Percentiles rank a stretch among this genome's conserved stretches.
These are phyloP conservation scores for Phanerochaete sordida DNA, from an alignment of 768 basidiomycete species.

Conservation along the genomic window DNA sequence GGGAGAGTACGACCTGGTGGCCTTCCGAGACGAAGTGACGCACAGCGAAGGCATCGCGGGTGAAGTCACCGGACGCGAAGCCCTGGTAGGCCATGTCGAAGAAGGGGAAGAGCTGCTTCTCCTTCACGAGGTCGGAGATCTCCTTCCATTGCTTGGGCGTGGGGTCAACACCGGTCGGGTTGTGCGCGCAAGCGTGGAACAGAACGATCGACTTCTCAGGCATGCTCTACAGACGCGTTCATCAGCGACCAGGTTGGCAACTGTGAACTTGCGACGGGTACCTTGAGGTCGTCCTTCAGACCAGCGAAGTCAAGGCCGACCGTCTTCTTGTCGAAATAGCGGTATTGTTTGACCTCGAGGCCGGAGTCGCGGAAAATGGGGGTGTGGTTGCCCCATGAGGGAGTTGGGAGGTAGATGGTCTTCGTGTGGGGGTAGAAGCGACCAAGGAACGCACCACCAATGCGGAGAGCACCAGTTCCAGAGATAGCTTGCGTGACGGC, in stretches of 20 bases:
- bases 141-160: constrained; percentile 90
- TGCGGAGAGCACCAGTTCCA: constrained; percentile 94
- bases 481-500: constrained; percentile 93
- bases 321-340: constrained; percentile 91
- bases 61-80: constrained; percentile 91
- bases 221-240: constrained; percentile 40
- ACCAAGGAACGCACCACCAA: constrained; percentile 89
- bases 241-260: neutral
- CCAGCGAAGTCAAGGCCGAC: constrained; percentile 92
- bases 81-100: constrained; percentile 99
- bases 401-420: constrained; percentile 86
- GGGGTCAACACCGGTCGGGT: constrained; percentile 97
- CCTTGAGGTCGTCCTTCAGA: constrained; percentile 83
- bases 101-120: constrained; percentile 93
- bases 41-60: constrained; percentile 90
- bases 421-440: constrained; percentile 86
- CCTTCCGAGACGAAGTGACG: constrained; percentile 90
- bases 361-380: constrained; percentile 93
- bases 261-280: constrained; percentile 33
- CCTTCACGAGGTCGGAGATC: constrained; percentile 82
- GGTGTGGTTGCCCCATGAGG: constrained; percentile 98
- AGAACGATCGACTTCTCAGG: constrained; percentile 83
- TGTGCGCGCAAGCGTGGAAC: constrained; percentile 97
- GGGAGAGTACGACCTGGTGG: constrained; percentile 86
- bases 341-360: constrained; percentile 87